Base-by-base conservation (phyloP, 495 filamentous ascomycete species). In the Chaetomium tenue region DNA sequence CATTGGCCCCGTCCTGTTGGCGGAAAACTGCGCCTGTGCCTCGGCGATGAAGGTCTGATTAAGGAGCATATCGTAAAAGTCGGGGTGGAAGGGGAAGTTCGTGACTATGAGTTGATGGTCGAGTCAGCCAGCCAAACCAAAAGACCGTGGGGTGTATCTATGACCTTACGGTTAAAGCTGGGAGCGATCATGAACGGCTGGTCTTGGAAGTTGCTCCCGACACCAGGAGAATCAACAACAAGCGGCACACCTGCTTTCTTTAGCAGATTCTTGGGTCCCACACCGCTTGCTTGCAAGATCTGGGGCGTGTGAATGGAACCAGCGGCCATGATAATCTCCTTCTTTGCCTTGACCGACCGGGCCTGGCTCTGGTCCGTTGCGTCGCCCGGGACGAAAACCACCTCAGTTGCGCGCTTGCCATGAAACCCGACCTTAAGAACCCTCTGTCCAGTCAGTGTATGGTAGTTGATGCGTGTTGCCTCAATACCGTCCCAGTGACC, bases 121-220 rank as follows among this genome's bases (percentile, higher is more conserved):
- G n/a, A 15, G 28, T 56, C 33, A 59, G 30, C 28, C 40, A 42
- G 30, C 51, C 8, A 15, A 37, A 12, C 15, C 28, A 20, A 11
- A 2, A 6, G 5, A 6, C n/a, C 5, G 20, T n/a, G 20, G 2
- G 22, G 2, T 30, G 20, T 40, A 11, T 23, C 7, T 12, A n/a
- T n/a, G n/a, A n/a, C 11, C 71, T 65, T 62, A 77, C 76, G 64
- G 22, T 70, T 60, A 50, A 76, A 70, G 15, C 44, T 58, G 22
- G 66, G 72, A 25, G 71, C 74, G 6, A 77, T 25, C 0, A 23
- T 61, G 70, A 77, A 76, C 1, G 74, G 63, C 58, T 85, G 83
- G 65, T 87, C 84, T 58, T 87, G 84, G 56, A 86, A 80, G 61
- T 86, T 84, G 61, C 78, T 75, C 16, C 84, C 84, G 13, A 86